Evolutionary conservation across 2,329 filamentous ascomycete genomes (phyloP), one percentile per base, ranked within the genome.

Genomic region (Fusarium luffae): DNA sequence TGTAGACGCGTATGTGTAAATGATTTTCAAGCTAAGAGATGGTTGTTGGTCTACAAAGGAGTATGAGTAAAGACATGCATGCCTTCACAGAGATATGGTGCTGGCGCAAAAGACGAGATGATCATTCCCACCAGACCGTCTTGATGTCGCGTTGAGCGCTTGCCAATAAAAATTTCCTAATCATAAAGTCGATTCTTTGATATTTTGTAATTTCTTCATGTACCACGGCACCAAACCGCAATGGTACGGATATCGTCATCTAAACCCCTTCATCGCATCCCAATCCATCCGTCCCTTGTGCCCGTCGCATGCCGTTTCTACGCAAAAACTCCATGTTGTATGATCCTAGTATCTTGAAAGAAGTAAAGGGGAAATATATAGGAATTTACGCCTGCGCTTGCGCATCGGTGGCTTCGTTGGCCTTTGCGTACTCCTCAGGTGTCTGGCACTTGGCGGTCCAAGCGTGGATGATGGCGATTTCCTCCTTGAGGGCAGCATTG

Each of bases 361-460:
- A 40, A 34, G 41, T 50, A 8, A 21, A 16, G 14, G n/a, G 5
- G n/a, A 28, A 49, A 34, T 37, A 40, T 9, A 12, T 11, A 14
- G 16, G 25, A 27, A 13, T 34, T 19, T 43, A 57, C 63, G 44
- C 66, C 42, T 60, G 50, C 50, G 63, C 64, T 50, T 59, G 54
- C 32, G 65, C 52, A 25, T 72, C 62, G 49, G 42, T 57, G 30
- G 70, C 57, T 28, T 55, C 62, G 27, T 51, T 66, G 25, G 79
- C 80, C 73, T 77, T 79, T 82, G 93, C 88, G 89, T 92, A 97
- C 83, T 98, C 93, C 75, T 94, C 93, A 1, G 93, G 93, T 11
- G 94, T 98, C 83, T 94, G 92, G 79, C 94, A 97, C 82, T 94
- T 97, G 28, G 94, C 93, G 59, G 93, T 97, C 94, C 94, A 98